Conservation (phyloP, 352 stramenopile species). For the Bremia lactucae region DNA sequence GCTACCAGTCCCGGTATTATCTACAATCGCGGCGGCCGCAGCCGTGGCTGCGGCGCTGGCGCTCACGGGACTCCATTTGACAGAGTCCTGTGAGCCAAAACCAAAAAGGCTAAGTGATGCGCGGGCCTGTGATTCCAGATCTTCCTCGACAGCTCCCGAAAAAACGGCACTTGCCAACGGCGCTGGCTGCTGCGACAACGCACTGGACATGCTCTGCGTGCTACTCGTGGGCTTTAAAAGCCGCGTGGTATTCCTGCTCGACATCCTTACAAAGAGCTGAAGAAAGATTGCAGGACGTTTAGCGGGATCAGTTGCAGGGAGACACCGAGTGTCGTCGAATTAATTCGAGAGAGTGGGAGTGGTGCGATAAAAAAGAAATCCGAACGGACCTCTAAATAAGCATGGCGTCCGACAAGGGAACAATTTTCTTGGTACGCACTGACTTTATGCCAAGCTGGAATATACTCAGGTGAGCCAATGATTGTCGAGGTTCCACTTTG, state of each 20-base stretch:
- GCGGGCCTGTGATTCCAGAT: slow-evolving; percentile 52
- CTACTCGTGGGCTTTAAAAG: slow-evolving; percentile 23
- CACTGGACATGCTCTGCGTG: slow-evolving; percentile 33
- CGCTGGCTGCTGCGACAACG: slow-evolving; percentile 29
- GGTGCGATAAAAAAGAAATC: too few relatives aligned
- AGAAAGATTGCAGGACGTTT: too few relatives aligned
- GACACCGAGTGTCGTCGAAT: too few relatives aligned
- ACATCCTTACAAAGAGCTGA: too few relatives aligned
- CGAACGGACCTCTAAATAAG: too few relatives aligned
- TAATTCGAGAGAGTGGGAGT: too few relatives aligned
- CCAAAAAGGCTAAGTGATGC: slow-evolving; percentile 58
- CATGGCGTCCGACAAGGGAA: too few relatives aligned
- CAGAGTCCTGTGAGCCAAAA: slow-evolving; percentile 44
- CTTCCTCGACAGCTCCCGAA: slow-evolving; percentile 30
- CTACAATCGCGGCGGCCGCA: slow-evolving; percentile 7
- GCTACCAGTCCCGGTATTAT: slow-evolving; percentile 12
- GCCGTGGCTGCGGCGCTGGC: slow-evolving; percentile 16
- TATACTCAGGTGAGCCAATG: too few relatives aligned
- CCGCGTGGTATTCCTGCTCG: slow-evolving; percentile 12
- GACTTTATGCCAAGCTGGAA: too few relatives aligned
- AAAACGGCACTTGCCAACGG: slow-evolving; percentile 22
- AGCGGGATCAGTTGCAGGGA: too few relatives aligned
- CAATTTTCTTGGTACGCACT: too few relatives aligned
- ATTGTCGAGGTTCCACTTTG: too few relatives aligned
- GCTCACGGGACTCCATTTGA: slow-evolving; percentile 50